These are phyloP conservation scores for Pilatotrama ljubarskyi DNA, from an alignment of 768 basidiomycete species.

Conservation along the genomic window DNA sequence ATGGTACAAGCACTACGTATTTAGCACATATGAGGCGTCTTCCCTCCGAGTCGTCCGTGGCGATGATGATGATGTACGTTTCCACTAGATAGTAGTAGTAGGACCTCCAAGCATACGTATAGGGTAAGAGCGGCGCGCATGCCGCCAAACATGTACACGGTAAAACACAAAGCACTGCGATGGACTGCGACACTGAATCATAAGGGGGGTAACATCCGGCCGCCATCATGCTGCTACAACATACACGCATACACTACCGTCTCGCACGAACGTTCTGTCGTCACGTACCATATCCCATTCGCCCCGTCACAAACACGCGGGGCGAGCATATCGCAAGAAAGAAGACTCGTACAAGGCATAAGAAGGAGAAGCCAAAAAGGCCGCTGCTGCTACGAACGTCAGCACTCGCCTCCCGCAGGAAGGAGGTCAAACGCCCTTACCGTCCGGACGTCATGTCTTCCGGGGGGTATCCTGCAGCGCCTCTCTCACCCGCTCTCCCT, in stretches of 20 bases:
- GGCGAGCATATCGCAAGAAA: background rate
- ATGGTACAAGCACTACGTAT: slow-evolving; percentile 4
- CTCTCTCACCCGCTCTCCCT: slow-evolving; percentile 14
- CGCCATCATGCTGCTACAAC: too few species aligned
- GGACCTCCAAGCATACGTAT: background rate
- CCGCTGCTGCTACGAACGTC: background rate
- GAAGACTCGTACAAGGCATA: background rate
- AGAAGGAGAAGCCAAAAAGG: background rate
- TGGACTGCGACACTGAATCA: too few species aligned
- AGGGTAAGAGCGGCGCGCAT: too few species aligned
- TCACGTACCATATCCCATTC: too few species aligned
- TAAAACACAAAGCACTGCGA: too few species aligned
- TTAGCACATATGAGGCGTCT: background rate
- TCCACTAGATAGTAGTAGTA: background rate
- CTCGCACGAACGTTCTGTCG: too few species aligned
- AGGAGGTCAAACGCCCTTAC: background rate
- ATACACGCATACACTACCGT: too few species aligned
- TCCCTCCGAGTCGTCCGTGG: background rate
- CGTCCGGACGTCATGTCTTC: slow-evolving; percentile 1
- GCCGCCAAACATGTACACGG: too few species aligned
- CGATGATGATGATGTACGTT: slow-evolving; percentile 1
- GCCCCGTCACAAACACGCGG: too few species aligned
- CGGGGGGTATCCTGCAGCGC: slow-evolving; percentile 13
- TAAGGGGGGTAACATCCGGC: too few species aligned
- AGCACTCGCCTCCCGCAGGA: background rate